Base-by-base conservation (phyloP, 176 grass and related monocot species). In the Triticum urartu region DNA sequence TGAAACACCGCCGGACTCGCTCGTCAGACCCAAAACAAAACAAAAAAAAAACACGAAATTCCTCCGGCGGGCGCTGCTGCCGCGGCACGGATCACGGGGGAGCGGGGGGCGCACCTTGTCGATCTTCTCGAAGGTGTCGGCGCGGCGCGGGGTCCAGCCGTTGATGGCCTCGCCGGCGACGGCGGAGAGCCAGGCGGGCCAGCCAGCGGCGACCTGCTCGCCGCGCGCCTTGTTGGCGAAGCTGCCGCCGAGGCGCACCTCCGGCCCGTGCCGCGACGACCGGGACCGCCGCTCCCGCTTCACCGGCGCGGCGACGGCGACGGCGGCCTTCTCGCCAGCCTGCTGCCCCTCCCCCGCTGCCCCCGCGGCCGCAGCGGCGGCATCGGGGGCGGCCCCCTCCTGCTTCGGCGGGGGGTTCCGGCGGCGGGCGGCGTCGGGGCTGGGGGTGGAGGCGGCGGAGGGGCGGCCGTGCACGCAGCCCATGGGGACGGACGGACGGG, bases 71-170 rank as follows among this genome's bases (percentile, higher is more conserved):
- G 76, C 67, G 84, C 38, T 64, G 30, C 60, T 40, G 60, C 21
- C 52, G 77, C 79, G 38, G 40, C 74, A 50, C 64, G 80, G 85
- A 86, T 90, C 81, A 84, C 59, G 77, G 78, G 26, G 18, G 32
- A 9, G 0, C 5, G 24, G 36, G n/a, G 10, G 3, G 10, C 20
- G 60, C 62, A 91, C 94, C 94, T 95, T 95, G 80, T 95, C 94
- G 89, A 95, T 93, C 91, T 95, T 95, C 94, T 95, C 94, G 85
- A 95, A 95, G n/a, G 91, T 79, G 78, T 95, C 91, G 4, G 94
- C 94, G 38, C 94, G 91, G 79, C 94, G 94, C 1, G 94, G 94
- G 33, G 84, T 83, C 91, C 88, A 93, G 30, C 94, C 94, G 59
- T 91, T 67, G 78, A 95, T 95, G 83, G 89, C 94, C 79, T 95